These are phyloP conservation scores for Eucalyptus paniculata DNA, from an alignment of 345 rosid genomes.

Conservation along the genomic window DNA sequence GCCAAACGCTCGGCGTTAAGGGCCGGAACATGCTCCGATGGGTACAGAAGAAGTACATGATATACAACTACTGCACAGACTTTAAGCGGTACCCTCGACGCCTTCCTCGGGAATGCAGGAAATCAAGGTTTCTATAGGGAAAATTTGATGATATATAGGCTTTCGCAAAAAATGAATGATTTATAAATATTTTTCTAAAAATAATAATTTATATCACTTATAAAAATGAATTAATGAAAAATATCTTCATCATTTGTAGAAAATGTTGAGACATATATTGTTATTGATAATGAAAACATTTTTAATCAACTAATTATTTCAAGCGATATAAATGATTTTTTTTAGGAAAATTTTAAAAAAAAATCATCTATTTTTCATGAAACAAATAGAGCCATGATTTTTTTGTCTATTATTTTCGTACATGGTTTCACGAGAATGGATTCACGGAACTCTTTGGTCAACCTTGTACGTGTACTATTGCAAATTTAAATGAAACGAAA, in stretches of 20 bases:
- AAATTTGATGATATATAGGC: neutral
- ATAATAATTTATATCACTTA: neutral
- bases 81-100: constrained; percentile 31
- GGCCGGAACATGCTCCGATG: constrained; percentile 14
- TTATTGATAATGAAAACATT: neutral
- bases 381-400: neutral
- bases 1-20: constrained; percentile 11
- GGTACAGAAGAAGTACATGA: constrained; percentile 39
- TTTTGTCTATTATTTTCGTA: neutral
- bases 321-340: neutral
- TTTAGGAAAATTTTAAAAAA: too few species aligned
- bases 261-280: too few species aligned
- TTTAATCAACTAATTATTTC: too few species aligned
- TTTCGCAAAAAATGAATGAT: accelerated
- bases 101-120: constrained; percentile 28
- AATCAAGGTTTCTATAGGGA: neutral
- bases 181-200: too few species aligned
- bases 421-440: neutral
- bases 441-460: neutral
- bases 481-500: neutral
- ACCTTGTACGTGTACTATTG: neutral
- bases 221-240: too few species aligned
- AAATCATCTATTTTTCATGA: neutral
- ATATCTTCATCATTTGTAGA: accelerated
- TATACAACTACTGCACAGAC: constrained; percentile 36